Evolutionary conservation across 1,284 basidiomycete species (phyloP), one percentile per base, ranked within the genome.

Genomic region (Wolfiporia cocos): DNA sequence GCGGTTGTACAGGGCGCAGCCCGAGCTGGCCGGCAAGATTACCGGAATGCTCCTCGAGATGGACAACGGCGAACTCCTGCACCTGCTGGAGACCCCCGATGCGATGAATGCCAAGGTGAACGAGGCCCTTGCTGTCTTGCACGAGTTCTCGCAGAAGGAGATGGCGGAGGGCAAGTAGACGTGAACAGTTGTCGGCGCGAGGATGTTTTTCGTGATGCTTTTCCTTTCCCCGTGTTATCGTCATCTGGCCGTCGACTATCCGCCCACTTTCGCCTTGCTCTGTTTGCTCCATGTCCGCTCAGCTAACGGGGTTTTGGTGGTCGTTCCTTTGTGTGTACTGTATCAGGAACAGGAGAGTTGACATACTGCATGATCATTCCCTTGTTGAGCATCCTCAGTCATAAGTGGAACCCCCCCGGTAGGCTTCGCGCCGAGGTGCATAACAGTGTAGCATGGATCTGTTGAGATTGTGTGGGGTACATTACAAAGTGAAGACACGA

Each of bases 41-140:
- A 97, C 93, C 43, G 93, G 90, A 47, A 95, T 96, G 92, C 73
- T 96, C 55, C 79, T 95, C 52, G 93, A 97, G 78, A 96, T 97
- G 91, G 92, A 96, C 67, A 94, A 94, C 69, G 63, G 74, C 41
- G 93, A 96, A 68, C 74, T 97, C 35, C 69, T 96, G 28, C 82
- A 88, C 65, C 77, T 97, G 45, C 69, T 96, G 55, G 89, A 94
- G 52, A 72, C 80, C 37, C 71, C 73, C 31, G 88, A 92, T 15
- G 81, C 91, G 33, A 79, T 97, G 71, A 76, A 78, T 58, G 68
- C 72, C 65, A 97, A 97, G 76, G 86, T 96, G 53, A 79, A 78
- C 54, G 93, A 96, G 72, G 93, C 93, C 20, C 71, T 92, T 46
- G 61, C 67, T 42, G 90, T 92, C 37, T 71, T 92, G 37, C 78